These are phyloP conservation scores for Rutstroemia sydowiana DNA, from an alignment of 2,329 filamentous ascomycete genomes.

Conservation along the genomic window DNA sequence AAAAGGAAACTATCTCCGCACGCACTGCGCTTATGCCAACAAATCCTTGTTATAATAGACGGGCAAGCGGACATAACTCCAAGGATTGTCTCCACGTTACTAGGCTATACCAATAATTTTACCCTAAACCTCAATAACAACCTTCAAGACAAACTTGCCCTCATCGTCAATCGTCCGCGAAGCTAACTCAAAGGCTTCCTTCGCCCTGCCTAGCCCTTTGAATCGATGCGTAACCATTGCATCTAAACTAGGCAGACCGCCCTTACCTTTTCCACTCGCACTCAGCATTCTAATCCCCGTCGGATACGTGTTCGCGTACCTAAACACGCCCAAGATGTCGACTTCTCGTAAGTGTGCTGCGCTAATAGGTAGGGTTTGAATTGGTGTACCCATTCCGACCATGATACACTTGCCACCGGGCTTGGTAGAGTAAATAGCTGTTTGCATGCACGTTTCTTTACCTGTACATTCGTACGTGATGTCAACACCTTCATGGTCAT, in stretches of 20 bases:
- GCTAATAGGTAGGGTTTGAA: conserved; percentile 67
- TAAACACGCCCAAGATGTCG: conserved; percentile 70
- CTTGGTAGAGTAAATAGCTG: conserved; percentile 62
- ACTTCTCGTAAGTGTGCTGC: conserved; percentile 68
- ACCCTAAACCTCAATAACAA: conserved; percentile 50
- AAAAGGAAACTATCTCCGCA: no score
- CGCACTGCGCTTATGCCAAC: no score
- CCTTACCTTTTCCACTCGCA: conserved; percentile 29
- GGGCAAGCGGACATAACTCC: neutral
- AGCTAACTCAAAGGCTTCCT: conserved; percentile 62
- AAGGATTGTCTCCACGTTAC: neutral
- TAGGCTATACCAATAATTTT: neutral
- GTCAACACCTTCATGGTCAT: conserved; percentile 51
- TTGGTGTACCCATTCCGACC: conserved; percentile 72
- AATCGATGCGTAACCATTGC: conserved; percentile 69
- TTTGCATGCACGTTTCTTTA: conserved; percentile 67
- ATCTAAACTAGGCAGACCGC: conserved; percentile 51
- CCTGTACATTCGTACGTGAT: conserved; percentile 71
- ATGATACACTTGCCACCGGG: conserved; percentile 67
- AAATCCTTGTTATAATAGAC: no score
- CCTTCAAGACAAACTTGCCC: conserved; percentile 65
- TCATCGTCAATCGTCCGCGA: conserved; percentile 59
- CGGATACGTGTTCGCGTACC: conserved; percentile 69
- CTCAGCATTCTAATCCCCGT: conserved; percentile 58
- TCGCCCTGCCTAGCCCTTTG: conserved; percentile 54